Evolutionary conservation across 2,329 filamentous ascomycete species (phyloP).

Genomic region (Herpotrichia juniperi): DNA sequence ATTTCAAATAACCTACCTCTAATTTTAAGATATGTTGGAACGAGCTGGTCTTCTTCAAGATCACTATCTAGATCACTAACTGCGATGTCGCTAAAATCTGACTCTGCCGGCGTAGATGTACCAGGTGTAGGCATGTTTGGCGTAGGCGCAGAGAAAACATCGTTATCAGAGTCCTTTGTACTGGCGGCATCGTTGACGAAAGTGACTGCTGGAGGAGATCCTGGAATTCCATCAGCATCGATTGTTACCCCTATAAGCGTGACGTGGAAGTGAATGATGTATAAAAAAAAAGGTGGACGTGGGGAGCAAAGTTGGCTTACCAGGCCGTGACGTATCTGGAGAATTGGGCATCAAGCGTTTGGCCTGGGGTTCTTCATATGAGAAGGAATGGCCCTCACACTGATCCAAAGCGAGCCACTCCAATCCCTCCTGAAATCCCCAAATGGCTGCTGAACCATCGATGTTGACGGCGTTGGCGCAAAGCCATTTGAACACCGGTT

Average conservation of each 20-base stretch:
- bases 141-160: slow-evolving; percentile 6
- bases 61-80: slow-evolving; percentile 59
- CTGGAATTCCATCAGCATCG: not conserved
- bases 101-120: slow-evolving; percentile 1
- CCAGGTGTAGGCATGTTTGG: slow-evolving; percentile 1
- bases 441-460: slow-evolving; percentile 68
- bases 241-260: too few relatives aligned
- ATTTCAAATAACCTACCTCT: slow-evolving; percentile 62
- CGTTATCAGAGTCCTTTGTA: slow-evolving; percentile 2
- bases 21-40: slow-evolving; percentile 77
- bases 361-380: slow-evolving; percentile 61
- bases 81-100: slow-evolving; percentile 39
- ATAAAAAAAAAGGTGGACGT: not conserved
- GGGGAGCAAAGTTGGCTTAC: slow-evolving; percentile 20
- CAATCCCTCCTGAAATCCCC: slow-evolving; percentile 85
- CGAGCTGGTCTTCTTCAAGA: slow-evolving; percentile 56
- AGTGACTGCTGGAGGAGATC: not conserved
- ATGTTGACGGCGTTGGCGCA: slow-evolving; percentile 41
- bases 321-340: slow-evolving; percentile 30
- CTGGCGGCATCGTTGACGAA: not conserved
- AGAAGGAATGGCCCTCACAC: slow-evolving; percentile 69
- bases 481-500: slow-evolving; percentile 41
- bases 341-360: slow-evolving; percentile 23
- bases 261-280: too few relatives aligned
- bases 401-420: slow-evolving; percentile 90